phyloP scores from a whole-genome alignment of 192 early-diverging fungal species.

The Thoreauomyces humboldtii region DNA sequence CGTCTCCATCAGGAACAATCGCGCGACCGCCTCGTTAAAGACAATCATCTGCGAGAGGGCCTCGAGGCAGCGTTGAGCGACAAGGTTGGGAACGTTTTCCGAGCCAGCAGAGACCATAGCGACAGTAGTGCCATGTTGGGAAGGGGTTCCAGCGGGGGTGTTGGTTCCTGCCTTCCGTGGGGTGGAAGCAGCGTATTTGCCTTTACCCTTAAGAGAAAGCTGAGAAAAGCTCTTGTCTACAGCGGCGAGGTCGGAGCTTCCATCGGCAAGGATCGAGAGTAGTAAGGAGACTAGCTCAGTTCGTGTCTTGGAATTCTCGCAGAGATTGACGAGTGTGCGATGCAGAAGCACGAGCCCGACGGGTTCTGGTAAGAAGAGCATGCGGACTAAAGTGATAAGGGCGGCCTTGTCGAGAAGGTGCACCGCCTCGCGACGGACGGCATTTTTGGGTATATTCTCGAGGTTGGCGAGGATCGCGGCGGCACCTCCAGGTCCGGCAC shows the following conservation, averaged over 20 bases:
- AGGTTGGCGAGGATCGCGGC: background rate
- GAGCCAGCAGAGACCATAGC: background rate
- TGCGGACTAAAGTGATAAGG: constrained; percentile 76
- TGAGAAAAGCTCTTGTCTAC: constrained; percentile 78
- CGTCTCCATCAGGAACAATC: constrained; percentile 75
- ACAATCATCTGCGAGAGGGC: constrained; percentile 75
- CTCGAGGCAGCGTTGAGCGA: constrained; percentile 86
- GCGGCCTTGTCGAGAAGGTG: constrained; percentile 82
- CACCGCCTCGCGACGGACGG: constrained; percentile 63
- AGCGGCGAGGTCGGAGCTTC: constrained; percentile 68
- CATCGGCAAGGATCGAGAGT: constrained; percentile 81
- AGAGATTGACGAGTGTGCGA: constrained; percentile 72
- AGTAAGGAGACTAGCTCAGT: constrained; percentile 82
- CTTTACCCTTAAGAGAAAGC: constrained; percentile 63
- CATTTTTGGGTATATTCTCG: background rate
- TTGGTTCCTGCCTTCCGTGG: background rate
- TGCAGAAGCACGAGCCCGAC: constrained; percentile 62
- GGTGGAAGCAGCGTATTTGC: constrained; percentile 22
- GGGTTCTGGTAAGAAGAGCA: constrained; percentile 85
- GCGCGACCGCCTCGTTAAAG: constrained; percentile 72
- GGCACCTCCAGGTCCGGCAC: too few species aligned
- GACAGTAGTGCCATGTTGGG: background rate
- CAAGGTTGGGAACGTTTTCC: constrained; percentile 81
- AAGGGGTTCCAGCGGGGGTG: background rate
- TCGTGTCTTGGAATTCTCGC: constrained; percentile 85